These are phyloP conservation scores for Penicillium argentinense DNA, from an alignment of 495 filamentous ascomycete genomes.

Conservation along the genomic window DNA sequence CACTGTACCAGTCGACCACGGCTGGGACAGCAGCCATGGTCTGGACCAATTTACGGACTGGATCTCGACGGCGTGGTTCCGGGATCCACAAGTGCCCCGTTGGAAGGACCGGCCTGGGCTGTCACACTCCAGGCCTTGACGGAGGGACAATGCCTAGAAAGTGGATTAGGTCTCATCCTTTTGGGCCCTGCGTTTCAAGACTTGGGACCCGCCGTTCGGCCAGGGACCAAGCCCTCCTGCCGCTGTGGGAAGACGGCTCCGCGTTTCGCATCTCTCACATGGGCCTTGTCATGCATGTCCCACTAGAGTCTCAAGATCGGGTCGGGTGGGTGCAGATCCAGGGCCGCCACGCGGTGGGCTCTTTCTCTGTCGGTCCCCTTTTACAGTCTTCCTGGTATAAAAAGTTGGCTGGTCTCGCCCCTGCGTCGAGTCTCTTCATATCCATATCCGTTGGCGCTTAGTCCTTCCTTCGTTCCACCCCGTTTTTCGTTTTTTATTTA, in stretches of 20 bases:
- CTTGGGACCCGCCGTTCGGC: slow-evolving; percentile 18
- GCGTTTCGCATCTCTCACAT: slow-evolving; percentile 29
- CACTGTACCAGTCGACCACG: background rate
- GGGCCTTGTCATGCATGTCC: slow-evolving; percentile 25
- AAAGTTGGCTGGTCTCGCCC: background rate
- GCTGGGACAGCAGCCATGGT: background rate
- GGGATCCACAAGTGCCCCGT: slow-evolving; percentile 8
- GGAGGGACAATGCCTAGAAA: background rate
- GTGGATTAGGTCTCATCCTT: slow-evolving; percentile 18
- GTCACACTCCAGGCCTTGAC: slow-evolving; percentile 7
- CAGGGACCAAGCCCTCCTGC: slow-evolving; percentile 10
- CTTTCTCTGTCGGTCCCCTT: slow-evolving; percentile 12
- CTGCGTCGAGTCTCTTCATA: slow-evolving; percentile 2
- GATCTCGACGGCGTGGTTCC: slow-evolving; percentile 3
- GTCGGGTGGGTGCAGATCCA: slow-evolving; percentile 32
- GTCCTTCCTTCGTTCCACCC: slow-evolving; percentile 16
- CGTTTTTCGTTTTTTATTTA: slow-evolving; percentile 11
- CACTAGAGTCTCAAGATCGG: slow-evolving; percentile 29
- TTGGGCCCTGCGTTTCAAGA: slow-evolving; percentile 9
- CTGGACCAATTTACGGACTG: slow-evolving; percentile 1
- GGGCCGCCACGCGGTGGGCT: slow-evolving; percentile 19
- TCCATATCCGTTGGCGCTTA: background rate
- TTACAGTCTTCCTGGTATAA: slow-evolving; percentile 9
- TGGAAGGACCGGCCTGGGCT: slow-evolving; percentile 2
- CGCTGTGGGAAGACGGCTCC: slow-evolving; percentile 15